Evolutionary conservation across 768 basidiomycete genomes (phyloP).

Genomic region (Suillus bovinus): DNA sequence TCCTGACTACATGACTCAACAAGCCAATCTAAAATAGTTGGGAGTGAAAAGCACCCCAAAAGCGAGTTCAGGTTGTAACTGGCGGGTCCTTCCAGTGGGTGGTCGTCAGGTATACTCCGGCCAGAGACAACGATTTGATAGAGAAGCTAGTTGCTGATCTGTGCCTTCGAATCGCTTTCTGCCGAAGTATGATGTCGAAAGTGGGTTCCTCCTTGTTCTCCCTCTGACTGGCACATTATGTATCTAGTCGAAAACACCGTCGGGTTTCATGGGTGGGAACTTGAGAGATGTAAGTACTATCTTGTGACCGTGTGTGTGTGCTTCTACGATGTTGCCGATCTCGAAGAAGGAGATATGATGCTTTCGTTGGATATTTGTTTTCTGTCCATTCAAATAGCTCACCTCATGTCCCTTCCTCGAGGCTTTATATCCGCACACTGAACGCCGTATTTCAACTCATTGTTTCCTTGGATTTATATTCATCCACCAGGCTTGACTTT

Average conservation of each 20-base stretch:
- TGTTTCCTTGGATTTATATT: background rate
- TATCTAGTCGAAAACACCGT: background rate
- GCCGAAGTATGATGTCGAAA: background rate
- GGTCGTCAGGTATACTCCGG: background rate
- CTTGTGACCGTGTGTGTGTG: background rate
- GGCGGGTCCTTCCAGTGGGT: background rate
- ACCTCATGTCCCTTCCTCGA: constrained; percentile 29
- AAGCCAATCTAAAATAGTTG: background rate
- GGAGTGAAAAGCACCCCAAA: background rate
- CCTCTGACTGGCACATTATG: constrained; percentile 3
- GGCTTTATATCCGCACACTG: constrained; percentile 16
- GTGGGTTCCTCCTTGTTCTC: constrained; percentile 6
- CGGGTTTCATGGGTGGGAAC: constrained; percentile 6
- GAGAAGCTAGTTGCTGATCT: constrained; percentile 5
- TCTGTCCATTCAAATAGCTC: background rate
- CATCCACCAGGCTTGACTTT: background rate
- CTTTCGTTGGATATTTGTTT: constrained; percentile 4
- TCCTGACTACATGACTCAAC: constrained; percentile 2
- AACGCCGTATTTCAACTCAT: background rate
- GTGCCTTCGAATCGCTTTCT: background rate
- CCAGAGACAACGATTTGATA: background rate
- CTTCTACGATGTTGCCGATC: background rate
- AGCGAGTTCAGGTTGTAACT: background rate
- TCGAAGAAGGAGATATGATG: constrained; percentile 2
- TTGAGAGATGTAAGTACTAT: background rate